Conservation (phyloP, 139 green algal species). For the Pleodorina starrii region DNA sequence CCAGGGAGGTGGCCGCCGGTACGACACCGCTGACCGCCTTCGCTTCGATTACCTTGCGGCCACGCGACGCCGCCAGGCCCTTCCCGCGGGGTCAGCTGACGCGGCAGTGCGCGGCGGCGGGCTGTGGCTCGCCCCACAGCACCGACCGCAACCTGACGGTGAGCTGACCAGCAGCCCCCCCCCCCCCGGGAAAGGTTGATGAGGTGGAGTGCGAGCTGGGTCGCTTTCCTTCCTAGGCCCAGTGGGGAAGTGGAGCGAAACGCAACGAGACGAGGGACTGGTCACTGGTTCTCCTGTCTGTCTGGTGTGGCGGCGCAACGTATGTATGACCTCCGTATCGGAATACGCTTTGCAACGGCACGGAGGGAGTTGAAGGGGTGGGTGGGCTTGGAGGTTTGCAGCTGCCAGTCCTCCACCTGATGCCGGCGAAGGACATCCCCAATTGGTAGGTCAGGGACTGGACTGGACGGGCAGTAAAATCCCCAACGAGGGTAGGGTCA, state of each 20-base stretch:
- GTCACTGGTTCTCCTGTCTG: neutral
- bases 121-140: slow-evolving; percentile 11
- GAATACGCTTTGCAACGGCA: neutral
- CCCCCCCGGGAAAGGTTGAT: too few relatives aligned
- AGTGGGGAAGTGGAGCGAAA: too few relatives aligned
- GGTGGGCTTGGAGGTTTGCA: too few relatives aligned
- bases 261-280: neutral
- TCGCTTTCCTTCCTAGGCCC: too few relatives aligned
- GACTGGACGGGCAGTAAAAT: too few relatives aligned
- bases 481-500: too few relatives aligned
- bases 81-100: slow-evolving; percentile 12
- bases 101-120: slow-evolving; percentile 5
- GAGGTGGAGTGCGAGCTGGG: too few relatives aligned
- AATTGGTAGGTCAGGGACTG: too few relatives aligned
- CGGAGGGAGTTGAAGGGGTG: too few relatives aligned
- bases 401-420: too few relatives aligned
- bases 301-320: neutral
- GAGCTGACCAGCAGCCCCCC: neutral
- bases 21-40: neutral
- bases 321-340: neutral
- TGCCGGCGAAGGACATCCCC: too few relatives aligned
- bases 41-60: slow-evolving; percentile 3
- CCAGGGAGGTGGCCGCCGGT: neutral
- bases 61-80: neutral
- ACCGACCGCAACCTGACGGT: slow-evolving; percentile 14